Conservation (phyloP, 2,329 filamentous ascomycete genomes). For the Calycina marina region DNA sequence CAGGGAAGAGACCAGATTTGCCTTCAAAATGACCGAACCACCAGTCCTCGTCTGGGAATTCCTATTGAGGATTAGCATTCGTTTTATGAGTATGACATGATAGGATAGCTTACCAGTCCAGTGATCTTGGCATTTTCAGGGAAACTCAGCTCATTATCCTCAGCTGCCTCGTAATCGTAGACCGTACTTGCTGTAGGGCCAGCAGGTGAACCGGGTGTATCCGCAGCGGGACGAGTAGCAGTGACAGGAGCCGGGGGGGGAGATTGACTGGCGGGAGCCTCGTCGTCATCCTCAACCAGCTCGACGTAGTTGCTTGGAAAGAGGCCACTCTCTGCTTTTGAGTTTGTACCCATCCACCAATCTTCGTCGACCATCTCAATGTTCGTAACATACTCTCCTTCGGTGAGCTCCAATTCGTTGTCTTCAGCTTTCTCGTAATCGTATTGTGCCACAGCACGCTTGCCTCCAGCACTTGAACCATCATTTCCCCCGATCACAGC, state of each 20-base stretch:
- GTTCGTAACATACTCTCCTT: constrained; percentile 77
- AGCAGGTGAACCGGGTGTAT: constrained; percentile 23
- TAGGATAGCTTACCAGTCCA: constrained; percentile 46
- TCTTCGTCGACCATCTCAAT: constrained; percentile 97
- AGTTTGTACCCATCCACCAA: constrained; percentile 96
- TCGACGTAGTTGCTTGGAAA: constrained; percentile 98
- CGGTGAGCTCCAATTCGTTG: constrained; percentile 82
- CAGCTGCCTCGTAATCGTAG: constrained; percentile 94
- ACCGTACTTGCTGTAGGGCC: constrained; percentile 64
- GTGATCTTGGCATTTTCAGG: constrained; percentile 76
- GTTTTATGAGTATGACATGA: neutral
- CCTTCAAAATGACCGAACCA: constrained; percentile 85
- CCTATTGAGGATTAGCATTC: constrained; percentile 30
- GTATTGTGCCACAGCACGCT: constrained; percentile 70
- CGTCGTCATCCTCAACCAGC: constrained; percentile 49
- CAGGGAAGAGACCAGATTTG: constrained; percentile 68
- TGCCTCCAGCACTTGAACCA: constrained; percentile 38
- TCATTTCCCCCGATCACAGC: constrained; percentile 20
- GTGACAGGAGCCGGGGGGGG: constrained; percentile 26
- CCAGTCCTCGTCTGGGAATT: constrained; percentile 98
- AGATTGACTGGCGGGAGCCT: constrained; percentile 20
- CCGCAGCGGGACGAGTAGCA: constrained; percentile 24
- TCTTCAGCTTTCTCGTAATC: constrained; percentile 98
- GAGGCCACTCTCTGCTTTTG: constrained; percentile 67
- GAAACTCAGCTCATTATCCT: constrained; percentile 82